Conservation (phyloP, 148 eudicot genomes). For the Cornus florida region DNA sequence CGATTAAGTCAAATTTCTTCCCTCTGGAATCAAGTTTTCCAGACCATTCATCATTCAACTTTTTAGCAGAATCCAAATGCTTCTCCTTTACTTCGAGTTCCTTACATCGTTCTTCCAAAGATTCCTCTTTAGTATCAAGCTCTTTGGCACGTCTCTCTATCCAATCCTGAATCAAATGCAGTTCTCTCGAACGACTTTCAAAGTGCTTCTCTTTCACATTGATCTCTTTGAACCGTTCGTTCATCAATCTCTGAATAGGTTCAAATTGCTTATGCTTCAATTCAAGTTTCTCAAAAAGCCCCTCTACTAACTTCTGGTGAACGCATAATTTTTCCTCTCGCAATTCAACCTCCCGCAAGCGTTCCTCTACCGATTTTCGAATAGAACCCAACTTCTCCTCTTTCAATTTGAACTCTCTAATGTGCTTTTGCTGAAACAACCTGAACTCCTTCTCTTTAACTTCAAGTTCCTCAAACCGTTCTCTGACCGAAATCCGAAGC, state of each 20-base stretch:
- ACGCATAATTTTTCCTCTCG: constrained; percentile 28
- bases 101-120: constrained; percentile 12
- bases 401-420: constrained; percentile 6
- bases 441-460: constrained; percentile 1
- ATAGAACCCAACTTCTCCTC: constrained; percentile 14
- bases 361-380: constrained; percentile 7
- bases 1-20: constrained; percentile 18
- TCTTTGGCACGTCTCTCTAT: constrained; percentile 20
- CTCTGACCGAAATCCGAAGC: constrained; percentile 1
- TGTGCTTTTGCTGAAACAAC: background rate
- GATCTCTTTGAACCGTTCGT: constrained; percentile 27
- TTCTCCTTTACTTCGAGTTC: constrained; percentile 14
- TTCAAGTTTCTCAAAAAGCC: constrained; percentile 23
- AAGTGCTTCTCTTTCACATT: constrained; percentile 21
- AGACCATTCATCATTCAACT: constrained; percentile 14
- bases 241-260: constrained; percentile 13
- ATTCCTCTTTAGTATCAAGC: constrained; percentile 16
- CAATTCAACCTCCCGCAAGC: constrained; percentile 22
- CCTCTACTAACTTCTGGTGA: constrained; percentile 16
- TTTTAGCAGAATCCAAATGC: constrained; percentile 3
- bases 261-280: constrained; percentile 28
- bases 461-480: constrained; percentile 2
- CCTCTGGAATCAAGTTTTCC: constrained; percentile 27
- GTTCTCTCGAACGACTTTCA: constrained; percentile 11
- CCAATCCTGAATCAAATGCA: constrained; percentile 6